These are phyloP conservation scores for Sporisorium scitamineum DNA, from an alignment of 1,284 basidiomycete genomes.

Conservation along the genomic window DNA sequence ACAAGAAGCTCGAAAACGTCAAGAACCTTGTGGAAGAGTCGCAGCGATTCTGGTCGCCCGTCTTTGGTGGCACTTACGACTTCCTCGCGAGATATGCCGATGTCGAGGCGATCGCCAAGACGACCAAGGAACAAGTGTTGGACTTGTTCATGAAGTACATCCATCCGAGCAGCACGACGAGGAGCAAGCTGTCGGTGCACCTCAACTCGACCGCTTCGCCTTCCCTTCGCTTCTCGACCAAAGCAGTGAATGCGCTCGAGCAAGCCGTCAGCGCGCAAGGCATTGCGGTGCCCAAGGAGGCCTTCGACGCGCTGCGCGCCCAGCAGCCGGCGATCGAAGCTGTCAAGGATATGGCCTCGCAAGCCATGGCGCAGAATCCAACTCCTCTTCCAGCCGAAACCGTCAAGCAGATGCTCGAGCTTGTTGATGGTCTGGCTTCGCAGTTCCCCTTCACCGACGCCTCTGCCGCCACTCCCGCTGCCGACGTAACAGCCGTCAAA, in stretches of 20 bases:
- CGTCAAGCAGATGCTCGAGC: slow-evolving; percentile 73
- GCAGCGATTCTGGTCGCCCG: slow-evolving; percentile 74
- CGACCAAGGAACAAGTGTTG: slow-evolving; percentile 84
- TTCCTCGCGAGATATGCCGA: slow-evolving; percentile 76
- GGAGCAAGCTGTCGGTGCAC: slow-evolving; percentile 60
- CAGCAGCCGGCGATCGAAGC: slow-evolving; percentile 72
- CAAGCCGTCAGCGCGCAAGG: slow-evolving; percentile 73
- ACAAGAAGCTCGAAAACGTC: slow-evolving; percentile 64
- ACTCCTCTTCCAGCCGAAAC: slow-evolving; percentile 70
- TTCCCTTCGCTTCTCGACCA: slow-evolving; percentile 75
- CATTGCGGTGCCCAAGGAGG: slow-evolving; percentile 74
- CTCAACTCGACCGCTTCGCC: slow-evolving; percentile 72
- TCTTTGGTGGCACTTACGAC: slow-evolving; percentile 73
- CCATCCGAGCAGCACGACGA: slow-evolving; percentile 70
- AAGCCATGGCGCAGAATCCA: slow-evolving; percentile 68
- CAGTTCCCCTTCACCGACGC: slow-evolving; percentile 71
- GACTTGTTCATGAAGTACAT: slow-evolving; percentile 79
- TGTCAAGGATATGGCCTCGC: slow-evolving; percentile 56
- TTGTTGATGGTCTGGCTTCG: slow-evolving; percentile 76
- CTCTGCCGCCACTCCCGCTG: slow-evolving; percentile 73
- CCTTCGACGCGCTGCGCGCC: slow-evolving; percentile 72
- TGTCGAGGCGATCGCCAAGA: slow-evolving; percentile 75
- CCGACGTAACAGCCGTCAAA: slow-evolving; percentile 50
- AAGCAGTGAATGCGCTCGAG: slow-evolving; percentile 78
- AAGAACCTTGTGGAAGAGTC: slow-evolving; percentile 68